phyloP scores from a whole-genome alignment of 345 rosid species.

The Chamaenerion angustifolium region DNA sequence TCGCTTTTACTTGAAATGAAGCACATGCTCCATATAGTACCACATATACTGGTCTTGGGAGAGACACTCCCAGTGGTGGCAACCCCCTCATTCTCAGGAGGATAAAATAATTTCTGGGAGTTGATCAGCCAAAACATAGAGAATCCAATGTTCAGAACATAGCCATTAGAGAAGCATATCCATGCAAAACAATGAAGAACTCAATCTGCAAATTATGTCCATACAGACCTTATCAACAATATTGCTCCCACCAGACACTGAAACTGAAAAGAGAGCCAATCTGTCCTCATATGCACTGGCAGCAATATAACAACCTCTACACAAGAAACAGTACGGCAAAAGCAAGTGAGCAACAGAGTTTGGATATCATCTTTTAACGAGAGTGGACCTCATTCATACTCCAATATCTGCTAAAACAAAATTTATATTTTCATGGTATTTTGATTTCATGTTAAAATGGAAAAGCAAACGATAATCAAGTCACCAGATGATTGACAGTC shows the following conservation, averaged over 20 bases:
- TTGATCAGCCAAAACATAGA: conserved; percentile 6
- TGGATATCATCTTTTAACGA: no score
- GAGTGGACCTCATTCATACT: no score
- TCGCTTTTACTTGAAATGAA: conserved; percentile 60
- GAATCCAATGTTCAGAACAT: conserved; percentile 5
- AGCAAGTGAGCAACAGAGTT: neutral
- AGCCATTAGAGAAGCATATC: neutral
- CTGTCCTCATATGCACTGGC: conserved; percentile 74
- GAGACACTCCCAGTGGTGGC: conserved; percentile 22
- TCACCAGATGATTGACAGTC: no score
- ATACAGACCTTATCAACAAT: conserved; percentile 54
- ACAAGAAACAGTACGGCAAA: conserved; percentile 1
- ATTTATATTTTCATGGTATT: no score
- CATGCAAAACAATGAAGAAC: neutral
- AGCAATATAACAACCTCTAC: conserved; percentile 74
- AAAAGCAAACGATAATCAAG: no score
- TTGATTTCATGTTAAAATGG: no score
- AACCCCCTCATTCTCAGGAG: conserved; percentile 52
- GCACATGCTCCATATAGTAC: conserved; percentile 99
- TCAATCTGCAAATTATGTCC: conserved; percentile 2
- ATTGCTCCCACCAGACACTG: conserved; percentile 44
- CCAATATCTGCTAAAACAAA: no score
- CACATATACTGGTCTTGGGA: conserved; percentile 29
- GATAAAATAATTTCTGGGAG: conserved; percentile 59
- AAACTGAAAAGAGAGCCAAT: conserved; percentile 70